Evolutionary conservation across 495 filamentous ascomycete genomes (phyloP), one percentile per base, ranked within the genome.

Genomic region (Talaromyces liani): DNA sequence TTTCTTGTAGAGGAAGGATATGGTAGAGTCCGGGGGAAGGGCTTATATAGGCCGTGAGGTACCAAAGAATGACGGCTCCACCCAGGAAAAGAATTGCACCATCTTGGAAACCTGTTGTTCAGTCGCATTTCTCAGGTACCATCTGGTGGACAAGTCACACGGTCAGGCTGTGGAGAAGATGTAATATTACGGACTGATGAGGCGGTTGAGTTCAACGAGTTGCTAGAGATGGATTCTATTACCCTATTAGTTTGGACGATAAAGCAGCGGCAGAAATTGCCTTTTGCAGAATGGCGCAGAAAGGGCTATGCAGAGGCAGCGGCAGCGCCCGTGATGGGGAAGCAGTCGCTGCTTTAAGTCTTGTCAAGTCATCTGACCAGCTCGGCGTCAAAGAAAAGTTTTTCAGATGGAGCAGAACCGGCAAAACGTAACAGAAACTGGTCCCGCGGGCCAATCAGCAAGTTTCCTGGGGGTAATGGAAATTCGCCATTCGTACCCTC

Each of bases 381-480:
- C 2, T 5, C 45, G 45, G n/a, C 45, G 5, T 56, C 22, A n/a
- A 14, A 27, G 53, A 56, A 56, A 56, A 56, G 6, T 56, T 56
- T 56, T 56, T 29, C 27, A 2, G 20, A 22, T 22, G n/a, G 20
- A 27, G 24, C 53, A 14, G 20, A 16, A 45, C 51, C 51, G 20
- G 22, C 39, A 49, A 56, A 56, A 56, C 53, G 53, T 56, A 56
- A 56, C 53, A 56, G 53, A 56, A 56, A 56, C 12, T 49, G 27
- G 0, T 14, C 12, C 22, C 0, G 24, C 2, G 5, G 5, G 10
- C 53, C 53, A 56, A 56, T 27, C 53, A 25, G 53, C 22, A 14
- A 29, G 53, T 56, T 56, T 56, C 53, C 53, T n/a, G 53, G 53
- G 53, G 53, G 53, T 56, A 56, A 56, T 56, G 27, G 22, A 56